Base-by-base conservation (phyloP, 2,329 filamentous ascomycete genomes). In the Ambrosiella beaveri region DNA sequence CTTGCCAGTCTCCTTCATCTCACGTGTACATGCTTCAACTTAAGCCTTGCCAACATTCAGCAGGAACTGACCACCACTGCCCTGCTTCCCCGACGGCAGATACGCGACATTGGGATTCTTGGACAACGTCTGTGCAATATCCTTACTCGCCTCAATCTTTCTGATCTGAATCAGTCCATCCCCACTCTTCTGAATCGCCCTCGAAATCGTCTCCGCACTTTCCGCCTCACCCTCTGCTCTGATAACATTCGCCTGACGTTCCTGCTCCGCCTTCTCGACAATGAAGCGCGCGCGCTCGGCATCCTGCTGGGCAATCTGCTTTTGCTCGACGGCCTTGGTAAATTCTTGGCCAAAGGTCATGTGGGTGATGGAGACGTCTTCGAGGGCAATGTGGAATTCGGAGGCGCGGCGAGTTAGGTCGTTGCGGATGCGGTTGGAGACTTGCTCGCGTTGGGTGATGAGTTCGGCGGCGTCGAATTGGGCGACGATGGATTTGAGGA, bases 271-370 rank as follows among this genome's bases (percentile, higher is more conserved):
- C 71, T 88, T 88, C 80, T 98, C 93, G 70, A 98, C 93, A 65
- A 98, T 94, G 77, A 98, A 98, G 64, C 93, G 82, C 54, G 93
- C 93, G 64, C 93, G 82, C 79, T 98, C 93, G 63, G 93, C 93
- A 69, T 98, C 93, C 74, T 98, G 93, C 75, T 98, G 93, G 58
- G 93, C 93, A 71, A 98, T 98, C 78, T 98, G 93, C 83, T 98
- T 98, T 81, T 98, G 93, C 76, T 98, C 93, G 67, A 98, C 93
- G 63, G 93, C 93, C 72, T 88, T 87, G 62, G 93, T 98, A 78
- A 98, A 98, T 74, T 98, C 93, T 72, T 91, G 91, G 65, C 93
- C 93, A 70, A 98, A 98, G 57, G 93, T 98, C 93, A 98, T 98
- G 79, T 98, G 93, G 62, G 93, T 98, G 73, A 98, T 98, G 68